Conservation (phyloP, 2,329 filamentous ascomycete genomes). For the Hypocrella siamensis region DNA sequence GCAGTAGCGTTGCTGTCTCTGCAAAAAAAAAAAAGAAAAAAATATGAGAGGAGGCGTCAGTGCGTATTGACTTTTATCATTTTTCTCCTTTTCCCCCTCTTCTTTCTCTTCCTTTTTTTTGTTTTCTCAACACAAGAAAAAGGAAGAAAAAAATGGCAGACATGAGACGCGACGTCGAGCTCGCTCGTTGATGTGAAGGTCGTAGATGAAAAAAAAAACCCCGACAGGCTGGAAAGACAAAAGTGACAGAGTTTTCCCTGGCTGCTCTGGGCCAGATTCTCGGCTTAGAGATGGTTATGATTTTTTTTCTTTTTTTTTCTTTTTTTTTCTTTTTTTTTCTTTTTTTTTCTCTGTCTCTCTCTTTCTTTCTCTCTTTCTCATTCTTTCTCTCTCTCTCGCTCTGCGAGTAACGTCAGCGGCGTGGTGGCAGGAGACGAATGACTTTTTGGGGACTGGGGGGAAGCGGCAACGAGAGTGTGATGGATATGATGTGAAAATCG, state of each 20-base stretch:
- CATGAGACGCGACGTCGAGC: no score
- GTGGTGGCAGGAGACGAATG: no score
- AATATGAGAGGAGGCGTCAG: slow-evolving; percentile 17
- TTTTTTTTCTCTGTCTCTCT: slow-evolving; percentile 4
- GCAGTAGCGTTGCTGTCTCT: slow-evolving; percentile 24
- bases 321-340: neutral
- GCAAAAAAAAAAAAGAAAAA: slow-evolving; percentile 12
- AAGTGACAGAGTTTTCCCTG: slow-evolving; percentile 20
- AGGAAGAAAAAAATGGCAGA: no score
- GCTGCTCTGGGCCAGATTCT: slow-evolving; percentile 18
- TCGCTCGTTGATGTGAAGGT: no score
- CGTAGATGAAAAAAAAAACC: slow-evolving; percentile 15
- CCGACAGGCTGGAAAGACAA: slow-evolving; percentile 22
- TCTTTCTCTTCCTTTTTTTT: slow-evolving; percentile 5
- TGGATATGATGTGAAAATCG: neutral
- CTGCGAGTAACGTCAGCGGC: no score
- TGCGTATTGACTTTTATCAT: slow-evolving; percentile 19
- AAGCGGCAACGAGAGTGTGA: slow-evolving; percentile 10
- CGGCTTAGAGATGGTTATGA: slow-evolving; percentile 16
- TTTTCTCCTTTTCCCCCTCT: slow-evolving; percentile 5
- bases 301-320: slow-evolving; percentile 8
- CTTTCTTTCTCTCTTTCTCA: neutral
- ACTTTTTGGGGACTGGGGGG: slow-evolving; percentile 11
- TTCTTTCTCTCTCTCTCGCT: neutral
- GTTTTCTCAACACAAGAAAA: no score